Evolutionary conservation across 2,329 filamentous ascomycete species (phyloP), one percentile per base, ranked within the genome.

Genomic region (Ophiostoma tasmaniense): DNA sequence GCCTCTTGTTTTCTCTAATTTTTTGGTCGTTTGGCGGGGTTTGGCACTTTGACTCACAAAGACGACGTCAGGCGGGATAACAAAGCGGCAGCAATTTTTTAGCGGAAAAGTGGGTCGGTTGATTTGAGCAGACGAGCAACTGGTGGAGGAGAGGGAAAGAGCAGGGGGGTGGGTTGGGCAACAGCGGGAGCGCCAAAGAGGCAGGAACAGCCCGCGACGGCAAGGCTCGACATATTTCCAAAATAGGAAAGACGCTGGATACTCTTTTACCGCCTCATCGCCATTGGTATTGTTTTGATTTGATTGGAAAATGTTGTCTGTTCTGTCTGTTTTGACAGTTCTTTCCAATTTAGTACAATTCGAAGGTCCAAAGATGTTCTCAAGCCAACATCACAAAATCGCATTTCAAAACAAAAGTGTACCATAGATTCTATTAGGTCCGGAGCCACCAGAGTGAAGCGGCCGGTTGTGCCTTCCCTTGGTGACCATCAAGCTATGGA

Each of bases 11-110:
- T 33, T 33, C 33, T 33, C 33, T 59, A 66, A 55, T 66, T 30
- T 71, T 65, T 25, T 39, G 11, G 35, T 10, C 20, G 33, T 64
- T 64, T 65, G 55, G 65, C 64, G 68, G 59, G 67, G 67, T 70
- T 69, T 64, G 22, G 30, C 61, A 71, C 68, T 71, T 71, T 73
- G 70, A 73, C 50, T 73, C 67, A 71, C 50, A 55, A 55, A 55
- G 50, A 25, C 67, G 55, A 30, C 39, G 62, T 35, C 33, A 33
- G 33, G 52, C 13, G 45, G 42, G 45, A 37, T 37, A 62, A 62
- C 59, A 45, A 55, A 55, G 59, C 25, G 28, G 66, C 25, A 64
- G 28, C 28, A 42, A 67, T 30, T 64, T 69, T 55, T 67, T 39
- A n/a, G 28, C 52, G 10, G 37, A 6, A 33, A 52, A 52, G 68